Evolutionary conservation across 176 grass and related monocot species (phyloP).

Genomic region (Juncus effusus): DNA sequence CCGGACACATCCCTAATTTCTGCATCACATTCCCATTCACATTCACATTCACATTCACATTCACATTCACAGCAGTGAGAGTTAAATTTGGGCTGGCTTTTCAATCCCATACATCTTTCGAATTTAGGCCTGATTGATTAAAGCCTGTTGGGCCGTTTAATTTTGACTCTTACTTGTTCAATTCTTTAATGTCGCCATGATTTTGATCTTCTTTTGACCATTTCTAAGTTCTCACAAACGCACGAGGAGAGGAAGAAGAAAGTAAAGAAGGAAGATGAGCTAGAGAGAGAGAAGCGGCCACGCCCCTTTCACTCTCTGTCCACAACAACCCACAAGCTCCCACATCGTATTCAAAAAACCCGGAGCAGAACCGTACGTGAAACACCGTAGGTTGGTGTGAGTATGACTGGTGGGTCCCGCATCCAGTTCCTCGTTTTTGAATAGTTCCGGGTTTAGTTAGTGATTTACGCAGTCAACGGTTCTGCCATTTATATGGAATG

Average conservation of each 20-base stretch:
- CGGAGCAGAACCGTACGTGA: background rate
- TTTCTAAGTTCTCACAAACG: background rate
- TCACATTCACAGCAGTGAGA: background rate
- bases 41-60: constrained; percentile 1
- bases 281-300: constrained; percentile 13
- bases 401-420: background rate
- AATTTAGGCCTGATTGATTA: too few relatives aligned
- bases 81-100: too few relatives aligned
- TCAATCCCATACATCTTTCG: too few relatives aligned
- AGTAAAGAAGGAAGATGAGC: constrained; percentile 8
- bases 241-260: background rate
- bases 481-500: background rate
- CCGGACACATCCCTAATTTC: too few relatives aligned
- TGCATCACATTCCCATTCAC: background rate
- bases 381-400: background rate
- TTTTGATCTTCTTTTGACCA: too few relatives aligned
- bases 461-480: constrained; percentile 3
- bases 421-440: background rate
- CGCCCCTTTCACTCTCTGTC: background rate
- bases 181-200: too few relatives aligned
- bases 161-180: too few relatives aligned
- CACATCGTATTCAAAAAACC: constrained; percentile 4
- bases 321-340: background rate
- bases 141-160: too few relatives aligned
- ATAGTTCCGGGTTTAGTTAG: too few relatives aligned